Percentiles rank a stretch among this genome's conserved stretches.
phyloP scores from a whole-genome alignment of 352 stramenopile genomes.

The Globisporangium radiosum region DNA sequence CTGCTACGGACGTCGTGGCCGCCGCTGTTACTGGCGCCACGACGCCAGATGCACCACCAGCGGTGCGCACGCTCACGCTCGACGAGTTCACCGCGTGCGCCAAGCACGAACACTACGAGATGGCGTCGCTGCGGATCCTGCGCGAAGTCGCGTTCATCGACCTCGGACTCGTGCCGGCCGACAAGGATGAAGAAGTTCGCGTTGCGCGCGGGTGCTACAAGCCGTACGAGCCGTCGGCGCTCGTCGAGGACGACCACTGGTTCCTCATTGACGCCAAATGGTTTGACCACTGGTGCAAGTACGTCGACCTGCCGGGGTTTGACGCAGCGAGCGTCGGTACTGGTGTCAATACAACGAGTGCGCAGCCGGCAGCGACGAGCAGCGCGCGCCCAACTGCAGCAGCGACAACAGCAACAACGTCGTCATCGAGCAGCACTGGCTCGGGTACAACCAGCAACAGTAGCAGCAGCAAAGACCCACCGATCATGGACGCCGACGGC shows the following conservation, averaged over 20 bases:
- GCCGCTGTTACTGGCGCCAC: background rate
- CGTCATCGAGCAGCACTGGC: background rate
- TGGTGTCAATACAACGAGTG: background rate
- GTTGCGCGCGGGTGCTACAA: constrained; percentile 72
- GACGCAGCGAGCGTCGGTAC: background rate
- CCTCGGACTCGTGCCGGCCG: constrained; percentile 56
- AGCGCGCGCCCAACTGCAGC: constrained; percentile 10
- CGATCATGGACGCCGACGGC: constrained; percentile 73
- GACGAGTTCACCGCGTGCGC: constrained; percentile 71
- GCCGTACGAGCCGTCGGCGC: constrained; percentile 50
- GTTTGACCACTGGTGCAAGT: constrained; percentile 84
- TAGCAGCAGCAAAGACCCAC: constrained; percentile 38
- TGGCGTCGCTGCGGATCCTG: constrained; percentile 75
- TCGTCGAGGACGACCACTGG: constrained; percentile 83
- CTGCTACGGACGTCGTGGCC: background rate
- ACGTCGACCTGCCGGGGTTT: constrained; percentile 33
- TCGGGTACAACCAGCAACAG: no score
- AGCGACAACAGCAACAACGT: constrained; percentile 11
- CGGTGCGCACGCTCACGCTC: constrained; percentile 37
- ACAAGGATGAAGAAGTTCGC: constrained; percentile 74
- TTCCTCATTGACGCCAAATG: constrained; percentile 80
- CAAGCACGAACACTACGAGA: constrained; percentile 66
- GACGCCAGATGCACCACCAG: constrained; percentile 13
- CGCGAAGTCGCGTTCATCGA: constrained; percentile 82
- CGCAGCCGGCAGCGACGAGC: constrained; percentile 30